Evolutionary conservation across 2,329 filamentous ascomycete species (phyloP).

Genomic region (Pseudogymnoascus sp.): DNA sequence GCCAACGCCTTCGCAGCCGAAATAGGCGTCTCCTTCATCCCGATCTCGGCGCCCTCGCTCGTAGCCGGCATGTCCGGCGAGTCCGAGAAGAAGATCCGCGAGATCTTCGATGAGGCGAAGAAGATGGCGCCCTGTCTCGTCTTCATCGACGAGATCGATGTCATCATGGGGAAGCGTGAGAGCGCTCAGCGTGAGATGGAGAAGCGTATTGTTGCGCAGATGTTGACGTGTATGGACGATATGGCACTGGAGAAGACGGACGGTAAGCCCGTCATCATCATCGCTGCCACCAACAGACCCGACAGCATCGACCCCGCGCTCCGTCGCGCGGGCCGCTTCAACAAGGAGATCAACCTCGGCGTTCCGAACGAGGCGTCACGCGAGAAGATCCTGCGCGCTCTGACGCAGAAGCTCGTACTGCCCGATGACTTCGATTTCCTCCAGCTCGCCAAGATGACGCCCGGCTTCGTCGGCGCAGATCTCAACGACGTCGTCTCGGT

Average conservation of each 20-base stretch:
- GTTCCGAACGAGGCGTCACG: slow-evolving; percentile 74
- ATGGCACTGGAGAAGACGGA: slow-evolving; percentile 62
- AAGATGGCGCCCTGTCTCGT: slow-evolving; percentile 78
- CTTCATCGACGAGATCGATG: slow-evolving; percentile 88
- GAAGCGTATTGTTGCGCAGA: slow-evolving; percentile 73
- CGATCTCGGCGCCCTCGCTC: slow-evolving; percentile 72
- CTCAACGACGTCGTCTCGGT: slow-evolving; percentile 53
- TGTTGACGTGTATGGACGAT: slow-evolving; percentile 80
- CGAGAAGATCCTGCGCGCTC: slow-evolving; percentile 65
- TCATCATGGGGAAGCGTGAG: slow-evolving; percentile 79
- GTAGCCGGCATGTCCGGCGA: slow-evolving; percentile 84
- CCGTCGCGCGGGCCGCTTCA: slow-evolving; percentile 66
- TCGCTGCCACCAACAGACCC: slow-evolving; percentile 83
- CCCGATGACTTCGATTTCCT: slow-evolving; percentile 64
- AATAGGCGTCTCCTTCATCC: slow-evolving; percentile 68
- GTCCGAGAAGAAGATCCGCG: slow-evolving; percentile 76
- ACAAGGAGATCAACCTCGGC: slow-evolving; percentile 76
- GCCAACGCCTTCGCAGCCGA: slow-evolving; percentile 71
- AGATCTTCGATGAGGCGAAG: slow-evolving; percentile 82
- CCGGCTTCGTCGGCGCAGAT: slow-evolving; percentile 90
- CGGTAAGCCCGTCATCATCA: slow-evolving; percentile 76
- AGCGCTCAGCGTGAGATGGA: slow-evolving; percentile 82
- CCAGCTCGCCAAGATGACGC: slow-evolving; percentile 70
- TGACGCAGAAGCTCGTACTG: slow-evolving; percentile 58
- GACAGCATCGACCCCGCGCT: slow-evolving; percentile 77